Evolutionary conservation across 306 rosid species (phyloP), one percentile per base, ranked within the genome.

Genomic region (Begonia fuchsioides): DNA sequence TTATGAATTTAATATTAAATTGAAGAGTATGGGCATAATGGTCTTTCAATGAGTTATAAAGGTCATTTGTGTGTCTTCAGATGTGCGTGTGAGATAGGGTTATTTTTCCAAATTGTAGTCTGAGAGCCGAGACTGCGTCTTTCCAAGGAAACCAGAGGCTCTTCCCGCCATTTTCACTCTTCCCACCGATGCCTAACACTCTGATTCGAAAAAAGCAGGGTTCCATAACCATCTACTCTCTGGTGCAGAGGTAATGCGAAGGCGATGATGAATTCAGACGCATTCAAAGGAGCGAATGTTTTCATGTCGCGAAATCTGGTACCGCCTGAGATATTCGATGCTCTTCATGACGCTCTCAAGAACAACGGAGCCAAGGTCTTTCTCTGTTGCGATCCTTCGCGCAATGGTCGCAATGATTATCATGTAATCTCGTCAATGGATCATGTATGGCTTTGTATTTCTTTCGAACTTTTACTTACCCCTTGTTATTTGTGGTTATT

Each of bases 261-360:
- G 49, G 15, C 10, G 67, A 84, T 79, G 95, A 56, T 61, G 75
- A 76, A 71, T 59, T 19, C 76, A 45, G 78, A 77, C 62, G n/a
- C 84, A 44, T 84, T 90, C 72, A 64, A 63, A 13, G 95, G 94
- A 39, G 69, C 82, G 11, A 76, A 68, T 9, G 87, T 90, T 17
- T 90, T 84, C 76, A 73, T 90, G 79, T 90, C 97, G 43, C 77
- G 95, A 39, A 90, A 81, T 67, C 81, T 84, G 0, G 97, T 90
- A 54, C 82, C 94, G 13, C 97, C 92, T 0, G 94, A 84, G 74
- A 60, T 84, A 35, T 90, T 84, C 79, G 95, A 79, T 59, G 62
- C 85, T 1, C 83, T 88, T 32, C 88, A 81, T 61, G 95, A 88
- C 58, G 84, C 92, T 13, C 81, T 90, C 44, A 90, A 90, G 74